Conservation (phyloP, 1,284 basidiomycete genomes). For the Irpex sp. region DNA sequence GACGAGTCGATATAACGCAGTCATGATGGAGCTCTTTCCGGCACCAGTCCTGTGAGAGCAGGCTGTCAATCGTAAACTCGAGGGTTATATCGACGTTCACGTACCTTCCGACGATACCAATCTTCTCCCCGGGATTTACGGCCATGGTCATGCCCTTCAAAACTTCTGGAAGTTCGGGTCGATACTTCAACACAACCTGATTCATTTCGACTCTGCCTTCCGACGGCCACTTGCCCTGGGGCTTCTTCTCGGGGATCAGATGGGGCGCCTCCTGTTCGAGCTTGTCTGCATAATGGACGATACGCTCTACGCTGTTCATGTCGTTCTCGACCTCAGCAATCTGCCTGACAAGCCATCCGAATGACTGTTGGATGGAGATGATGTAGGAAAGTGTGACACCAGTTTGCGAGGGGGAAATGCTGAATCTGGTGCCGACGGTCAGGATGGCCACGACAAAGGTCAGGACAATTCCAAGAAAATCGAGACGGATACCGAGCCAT, state of each 20-base stretch:
- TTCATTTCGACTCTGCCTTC: constrained; percentile 58
- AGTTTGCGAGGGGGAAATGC: constrained; percentile 76
- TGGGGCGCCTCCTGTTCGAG: constrained; percentile 81
- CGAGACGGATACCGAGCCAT: constrained; percentile 88
- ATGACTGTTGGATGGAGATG: constrained; percentile 69
- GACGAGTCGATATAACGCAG: constrained; percentile 38
- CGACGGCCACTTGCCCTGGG: constrained; percentile 65
- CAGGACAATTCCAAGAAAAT: constrained; percentile 77
- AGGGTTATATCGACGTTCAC: not conserved
- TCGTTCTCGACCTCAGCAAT: constrained; percentile 86
- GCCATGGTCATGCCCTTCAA: constrained; percentile 66
- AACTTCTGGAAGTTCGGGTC: constrained; percentile 69
- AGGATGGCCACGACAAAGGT: constrained; percentile 81
- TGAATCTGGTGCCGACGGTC: constrained; percentile 70
- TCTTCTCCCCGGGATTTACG: constrained; percentile 78
- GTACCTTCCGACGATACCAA: constrained; percentile 76
- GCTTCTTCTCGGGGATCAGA: constrained; percentile 54
- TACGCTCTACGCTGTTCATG: constrained; percentile 88
- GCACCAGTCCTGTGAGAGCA: constrained; percentile 56
- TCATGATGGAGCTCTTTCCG: constrained; percentile 68
- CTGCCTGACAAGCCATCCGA: constrained; percentile 84
- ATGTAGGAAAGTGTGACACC: constrained; percentile 77
- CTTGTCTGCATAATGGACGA: constrained; percentile 70
- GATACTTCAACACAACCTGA: constrained; percentile 63
- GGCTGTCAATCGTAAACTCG: no score